A percentile compares a stretch with the other conserved stretches of the same genome.
Conservation (phyloP, 805 yeast genomes). For the Schwanniomyces occidentalis region DNA sequence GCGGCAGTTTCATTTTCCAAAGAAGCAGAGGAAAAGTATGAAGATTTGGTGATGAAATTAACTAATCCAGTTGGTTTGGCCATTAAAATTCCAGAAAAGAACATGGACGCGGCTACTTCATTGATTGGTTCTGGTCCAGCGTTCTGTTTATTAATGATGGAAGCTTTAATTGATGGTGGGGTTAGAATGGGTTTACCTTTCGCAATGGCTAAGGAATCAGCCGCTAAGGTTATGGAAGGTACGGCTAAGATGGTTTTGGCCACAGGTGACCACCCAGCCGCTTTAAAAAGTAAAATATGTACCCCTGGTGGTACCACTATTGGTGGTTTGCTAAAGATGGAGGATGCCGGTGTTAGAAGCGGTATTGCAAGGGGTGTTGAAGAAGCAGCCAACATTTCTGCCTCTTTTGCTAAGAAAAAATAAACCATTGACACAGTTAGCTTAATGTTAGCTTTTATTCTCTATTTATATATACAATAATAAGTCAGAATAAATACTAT, state of each 20-base stretch:
- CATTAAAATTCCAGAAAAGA: conserved; percentile 75
- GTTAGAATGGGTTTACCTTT: conserved; percentile 91
- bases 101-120: conserved; percentile 96
- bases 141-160: conserved; percentile 83
- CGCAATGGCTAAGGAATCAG: conserved; percentile 78
- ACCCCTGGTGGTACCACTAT: conserved; percentile 99
- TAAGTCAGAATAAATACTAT: too few species aligned
- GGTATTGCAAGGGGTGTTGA: conserved; percentile 87
- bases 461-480: too few species aligned
- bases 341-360: conserved; percentile 84
- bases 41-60: conserved; percentile 51
- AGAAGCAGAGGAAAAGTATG: conserved; percentile 42
- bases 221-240: conserved; percentile 92
- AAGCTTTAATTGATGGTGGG: conserved; percentile 92
- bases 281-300: conserved; percentile 81
- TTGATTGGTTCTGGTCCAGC: conserved; percentile 98
- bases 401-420: conserved; percentile 42
- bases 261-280: conserved; percentile 86
- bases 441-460: too few species aligned
- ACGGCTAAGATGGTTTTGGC: conserved; percentile 86
- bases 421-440: too few species aligned
- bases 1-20: conserved; percentile 83
- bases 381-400: conserved; percentile 86
- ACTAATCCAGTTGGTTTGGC: conserved; percentile 68
- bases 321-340: conserved; percentile 90